Evolutionary conservation across 1,139 yeast species (phyloP).

Genomic region (Candida dubliniensis): DNA sequence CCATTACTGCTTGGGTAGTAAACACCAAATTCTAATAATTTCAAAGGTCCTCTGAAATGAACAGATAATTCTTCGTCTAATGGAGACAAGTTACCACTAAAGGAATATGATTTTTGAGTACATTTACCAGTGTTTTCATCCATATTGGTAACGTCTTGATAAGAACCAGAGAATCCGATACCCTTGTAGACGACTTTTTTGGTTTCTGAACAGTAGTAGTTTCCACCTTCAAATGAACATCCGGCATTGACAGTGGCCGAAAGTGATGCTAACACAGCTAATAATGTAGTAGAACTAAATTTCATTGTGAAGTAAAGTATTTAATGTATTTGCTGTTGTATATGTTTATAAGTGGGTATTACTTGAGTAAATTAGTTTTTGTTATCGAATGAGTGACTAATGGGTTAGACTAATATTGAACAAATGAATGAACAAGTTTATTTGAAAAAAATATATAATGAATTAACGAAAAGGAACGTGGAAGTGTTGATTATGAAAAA

Average conservation of each 20-base stretch:
- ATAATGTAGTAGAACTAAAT: constrained; percentile 15
- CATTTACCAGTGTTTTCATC: constrained; percentile 51
- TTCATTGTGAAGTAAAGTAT: constrained; percentile 11
- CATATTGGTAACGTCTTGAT: constrained; percentile 56
- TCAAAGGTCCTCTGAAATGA: constrained; percentile 78
- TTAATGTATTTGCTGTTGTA: neutral
- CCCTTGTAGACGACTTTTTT: constrained; percentile 65
- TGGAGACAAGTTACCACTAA: constrained; percentile 67
- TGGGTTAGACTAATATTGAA: constrained; percentile 1
- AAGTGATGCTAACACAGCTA: constrained; percentile 13
- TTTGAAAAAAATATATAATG: too few relatives aligned
- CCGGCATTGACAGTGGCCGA: constrained; percentile 11
- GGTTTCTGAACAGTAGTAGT: constrained; percentile 78
- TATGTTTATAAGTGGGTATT: neutral
- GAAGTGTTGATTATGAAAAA: constrained; percentile 2
- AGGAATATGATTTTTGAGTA: constrained; percentile 49
- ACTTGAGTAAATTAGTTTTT: neutral
- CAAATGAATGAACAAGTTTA: too few relatives aligned
- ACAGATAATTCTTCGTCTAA: constrained; percentile 71
- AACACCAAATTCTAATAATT: constrained; percentile 62
- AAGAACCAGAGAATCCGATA: constrained; percentile 68
- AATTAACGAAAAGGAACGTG: constrained; percentile 5
- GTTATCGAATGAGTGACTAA: neutral
- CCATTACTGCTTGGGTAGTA: constrained; percentile 48
- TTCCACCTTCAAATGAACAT: constrained; percentile 44